Base-by-base conservation (phyloP, 2,329 filamentous ascomycete species). In the Neofusicoccum sp. region DNA sequence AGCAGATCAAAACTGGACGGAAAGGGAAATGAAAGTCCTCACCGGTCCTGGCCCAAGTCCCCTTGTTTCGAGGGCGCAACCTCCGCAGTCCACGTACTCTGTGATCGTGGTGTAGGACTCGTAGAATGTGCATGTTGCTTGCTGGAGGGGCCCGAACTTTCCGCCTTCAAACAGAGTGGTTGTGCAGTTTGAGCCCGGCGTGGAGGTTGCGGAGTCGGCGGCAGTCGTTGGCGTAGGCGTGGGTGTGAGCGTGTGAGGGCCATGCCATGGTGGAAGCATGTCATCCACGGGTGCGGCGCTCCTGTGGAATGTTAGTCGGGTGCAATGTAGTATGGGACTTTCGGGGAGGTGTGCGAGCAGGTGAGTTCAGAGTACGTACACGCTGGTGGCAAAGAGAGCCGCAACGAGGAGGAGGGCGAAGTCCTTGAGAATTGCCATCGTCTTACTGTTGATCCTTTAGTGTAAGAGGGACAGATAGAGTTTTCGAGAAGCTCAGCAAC, bases 41-140 rank as follows among this genome's bases (percentile, higher is more conserved):
- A 72, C 71, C 26, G 69, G 61, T 14, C 70, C 71, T 6, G 66
- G 43, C 1, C 71, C 70, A 1, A 71, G 51, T 9, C 12, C 34
- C 45, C 45, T 43, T 3, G 65, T 70, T 9, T 54, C 9, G 28
- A 73, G 26, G 3, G 41, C 62, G 48, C 70, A 73, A 14, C 69
- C 68, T 6, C 63, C 63, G 24, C 71, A 73, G 11, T 72, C 64
- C 2, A 64, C 69, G n/a, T 68, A 70, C 1, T 56, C 59, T 4
- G 70, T 73, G 7, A 44, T 44, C 0, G 70, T 73, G 14, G 54
- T 60, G 3, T 70, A 71, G 7, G 61, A 62, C 14, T 62, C 56
- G 44, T 65, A 64, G 8, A 68, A 67, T 4, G 69, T 72, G 58
- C 70, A 72, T 28, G 66, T 58, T 1, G 36, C 5, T 61, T 54